These are phyloP conservation scores for Sugiyamaella qingdaonensis DNA, from an alignment of 805 yeast species.

Conservation along the genomic window DNA sequence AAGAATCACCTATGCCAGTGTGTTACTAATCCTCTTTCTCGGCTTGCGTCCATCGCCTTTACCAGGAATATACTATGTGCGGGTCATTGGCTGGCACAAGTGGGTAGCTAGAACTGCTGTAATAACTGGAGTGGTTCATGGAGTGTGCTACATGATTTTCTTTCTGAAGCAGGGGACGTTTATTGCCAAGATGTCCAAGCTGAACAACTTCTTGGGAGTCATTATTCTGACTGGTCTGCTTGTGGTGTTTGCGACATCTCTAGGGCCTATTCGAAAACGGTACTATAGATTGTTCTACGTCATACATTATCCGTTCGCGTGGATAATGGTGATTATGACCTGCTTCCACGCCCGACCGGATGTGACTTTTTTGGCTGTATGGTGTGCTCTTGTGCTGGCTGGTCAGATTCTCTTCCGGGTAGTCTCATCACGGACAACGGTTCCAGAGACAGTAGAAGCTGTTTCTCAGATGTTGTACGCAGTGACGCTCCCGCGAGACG, in stretches of 20 bases:
- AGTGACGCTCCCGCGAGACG: constrained; percentile 46
- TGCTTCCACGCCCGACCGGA: constrained; percentile 82
- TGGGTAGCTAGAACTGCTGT: constrained; percentile 83
- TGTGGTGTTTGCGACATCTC: constrained; percentile 61
- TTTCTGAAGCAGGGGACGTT: constrained; percentile 43
- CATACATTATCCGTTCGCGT: constrained; percentile 70
- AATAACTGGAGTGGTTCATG: constrained; percentile 60
- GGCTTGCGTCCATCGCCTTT: constrained; percentile 82
- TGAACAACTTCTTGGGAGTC: constrained; percentile 68
- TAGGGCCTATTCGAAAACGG: constrained; percentile 56
- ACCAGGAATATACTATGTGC: constrained; percentile 69
- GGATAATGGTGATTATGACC: constrained; percentile 64
- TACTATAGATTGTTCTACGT: constrained; percentile 63
- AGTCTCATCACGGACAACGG: constrained; percentile 22
- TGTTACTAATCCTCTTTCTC: constrained; percentile 72
- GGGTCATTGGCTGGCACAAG: constrained; percentile 76
- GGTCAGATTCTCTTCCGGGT: constrained; percentile 58
- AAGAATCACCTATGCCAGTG: constrained; percentile 64
- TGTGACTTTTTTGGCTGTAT: constrained; percentile 50
- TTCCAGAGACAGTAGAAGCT: constrained; percentile 29
- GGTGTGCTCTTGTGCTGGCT: constrained; percentile 49
- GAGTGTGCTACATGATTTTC: constrained; percentile 49
- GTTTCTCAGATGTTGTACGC: constrained; percentile 45
- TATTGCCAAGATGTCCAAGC: constrained; percentile 42
- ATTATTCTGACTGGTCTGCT: constrained; percentile 60